phyloP scores from a whole-genome alignment of 2,329 filamentous ascomycete genomes.

The Sphaerostilbella broomeana region DNA sequence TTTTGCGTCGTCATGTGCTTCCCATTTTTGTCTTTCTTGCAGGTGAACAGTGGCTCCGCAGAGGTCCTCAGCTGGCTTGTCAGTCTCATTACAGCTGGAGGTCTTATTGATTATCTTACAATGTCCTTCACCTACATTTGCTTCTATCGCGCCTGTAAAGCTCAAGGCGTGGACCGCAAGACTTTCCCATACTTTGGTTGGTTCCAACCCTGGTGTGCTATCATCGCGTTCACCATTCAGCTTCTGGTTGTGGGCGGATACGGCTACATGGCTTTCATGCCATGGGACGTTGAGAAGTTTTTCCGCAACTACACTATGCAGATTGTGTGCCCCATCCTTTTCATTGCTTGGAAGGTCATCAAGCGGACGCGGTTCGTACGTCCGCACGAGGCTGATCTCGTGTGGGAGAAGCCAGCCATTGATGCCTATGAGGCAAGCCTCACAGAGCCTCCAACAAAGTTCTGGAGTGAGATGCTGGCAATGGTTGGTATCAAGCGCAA shows the following conservation, averaged over 20 bases:
- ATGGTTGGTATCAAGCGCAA: conserved; percentile 34
- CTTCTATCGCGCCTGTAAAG: conserved; percentile 46
- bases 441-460: conserved; percentile 40
- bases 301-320: conserved; percentile 53
- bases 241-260: conserved; percentile 42
- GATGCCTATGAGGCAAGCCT: conserved; percentile 52
- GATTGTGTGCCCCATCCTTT: conserved; percentile 47
- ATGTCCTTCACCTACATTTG: conserved; percentile 40
- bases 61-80: conserved; percentile 48
- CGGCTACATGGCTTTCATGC: conserved; percentile 47
- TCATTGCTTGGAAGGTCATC: conserved; percentile 56
- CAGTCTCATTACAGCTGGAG: conserved; percentile 50
- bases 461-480: conserved; percentile 49
- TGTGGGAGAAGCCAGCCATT: conserved; percentile 54
- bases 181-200: conserved; percentile 51
- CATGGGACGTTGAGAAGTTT: conserved; percentile 43
- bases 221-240: conserved; percentile 38
- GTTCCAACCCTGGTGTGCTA: conserved; percentile 53
- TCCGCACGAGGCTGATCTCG: conserved; percentile 50
- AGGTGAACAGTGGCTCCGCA: conserved; percentile 41
- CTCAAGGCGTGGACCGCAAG: conserved; percentile 45
- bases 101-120: conserved; percentile 57
- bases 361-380: conserved; percentile 50
- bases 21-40: conserved; percentile 47
- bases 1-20: conserved; percentile 48